Conservation (phyloP, 352 stramenopile genomes). For the Pythium phragmitis region DNA sequence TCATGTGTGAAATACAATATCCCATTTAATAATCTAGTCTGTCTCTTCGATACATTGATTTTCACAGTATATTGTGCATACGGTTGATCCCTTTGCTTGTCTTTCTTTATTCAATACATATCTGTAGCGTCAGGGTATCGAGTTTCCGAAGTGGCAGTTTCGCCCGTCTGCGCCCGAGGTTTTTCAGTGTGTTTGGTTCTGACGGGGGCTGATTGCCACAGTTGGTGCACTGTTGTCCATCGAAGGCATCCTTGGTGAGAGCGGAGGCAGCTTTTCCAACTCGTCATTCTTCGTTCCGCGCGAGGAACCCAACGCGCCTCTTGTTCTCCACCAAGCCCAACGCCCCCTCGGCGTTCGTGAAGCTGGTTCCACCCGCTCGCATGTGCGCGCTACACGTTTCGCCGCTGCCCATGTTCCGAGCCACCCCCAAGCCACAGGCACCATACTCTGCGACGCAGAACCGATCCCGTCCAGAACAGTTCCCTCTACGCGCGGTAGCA, state of each 20-base stretch:
- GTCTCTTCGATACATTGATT: not conserved
- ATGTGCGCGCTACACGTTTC: conserved; percentile 22
- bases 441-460: not conserved
- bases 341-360: not conserved
- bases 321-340: not conserved
- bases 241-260: not conserved
- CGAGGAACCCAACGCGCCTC: not conserved
- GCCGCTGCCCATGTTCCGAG: conserved; percentile 4
- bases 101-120: no score
- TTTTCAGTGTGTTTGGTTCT: conserved; percentile 5
- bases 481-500: not conserved
- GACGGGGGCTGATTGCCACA: conserved; percentile 10
- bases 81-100: not conserved
- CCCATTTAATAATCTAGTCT: conserved; percentile 1
- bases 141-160: not conserved
- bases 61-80: not conserved
- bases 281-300: conserved; percentile 13
- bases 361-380: not conserved
- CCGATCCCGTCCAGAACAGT: conserved; percentile 3
- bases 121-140: no score
- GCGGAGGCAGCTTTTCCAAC: not conserved
- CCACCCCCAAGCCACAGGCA: not conserved
- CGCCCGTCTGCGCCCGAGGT: conserved; percentile 5
- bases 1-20: conserved; percentile 9
- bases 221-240: conserved; percentile 4